Base-by-base conservation (phyloP, 805 yeast genomes). In the Ogataea chonburiensis region DNA sequence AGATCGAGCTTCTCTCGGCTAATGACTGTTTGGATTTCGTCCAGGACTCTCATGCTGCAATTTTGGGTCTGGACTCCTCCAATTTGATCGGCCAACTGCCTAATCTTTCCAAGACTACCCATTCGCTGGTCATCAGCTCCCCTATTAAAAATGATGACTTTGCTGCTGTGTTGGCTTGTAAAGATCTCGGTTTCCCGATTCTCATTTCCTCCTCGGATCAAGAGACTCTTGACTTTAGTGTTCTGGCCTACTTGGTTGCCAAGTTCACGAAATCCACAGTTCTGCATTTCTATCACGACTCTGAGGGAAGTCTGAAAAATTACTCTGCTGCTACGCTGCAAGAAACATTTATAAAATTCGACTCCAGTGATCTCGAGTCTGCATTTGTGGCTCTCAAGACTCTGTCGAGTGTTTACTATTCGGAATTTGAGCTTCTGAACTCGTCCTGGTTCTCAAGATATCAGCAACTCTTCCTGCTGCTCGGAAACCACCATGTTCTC, bases 91-190 rank as follows among this genome's bases (percentile, higher is more conserved):
- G 69, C 25, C 71, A 75, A 39, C 65, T 87, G 36, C 87, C 94
- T 11, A 70, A 69, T 35, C 66, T 87, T 30, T 41, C 49, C 15
- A 50, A 47, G 18, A 44, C 55, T 13, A 64, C 75, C 10, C 47
- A 45, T 14, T 38, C 30, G 1, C 68, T 75, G 17, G 80, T 82
- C n/a, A 60, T 83, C 36, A 84, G 80, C 52, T 77, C 79, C 23
- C 74, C 76, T 41, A 57, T 83, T 32, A 43, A 67, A n/a, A 58
- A 68, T 36, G 70, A 71, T 44, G 96, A 88, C 57, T 86, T 69
- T 61, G 77, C 84, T 17, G 64, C 75, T 11, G 73, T 86, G 17
- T 67, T 91, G n/a, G 73, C 86, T 6, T 67, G 84, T 48, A 79
- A 89, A 55, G 91, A 86, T 57, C 66, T 82, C 25, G 77, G 78